Evolutionary conservation across 75 land plant species (phyloP), one percentile per base, ranked within the genome.

Genomic region (Cryptomeria japonica): DNA sequence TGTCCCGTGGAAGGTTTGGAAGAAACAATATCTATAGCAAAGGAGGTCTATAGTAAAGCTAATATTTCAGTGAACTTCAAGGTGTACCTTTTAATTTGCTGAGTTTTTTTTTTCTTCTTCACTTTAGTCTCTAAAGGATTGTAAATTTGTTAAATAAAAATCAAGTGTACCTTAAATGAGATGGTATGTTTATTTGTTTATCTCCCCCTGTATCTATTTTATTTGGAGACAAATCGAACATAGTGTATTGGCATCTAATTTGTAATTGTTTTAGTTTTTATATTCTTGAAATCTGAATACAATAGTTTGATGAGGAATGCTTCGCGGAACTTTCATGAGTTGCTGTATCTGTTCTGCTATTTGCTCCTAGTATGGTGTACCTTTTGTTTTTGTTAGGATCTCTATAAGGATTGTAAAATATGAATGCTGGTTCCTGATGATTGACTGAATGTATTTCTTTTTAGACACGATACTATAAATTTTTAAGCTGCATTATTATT

Each of bases 1-100:
- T 97, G 98, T 85, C 98, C 98, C 38, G 61, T 97, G 78, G 87
- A 76, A 34, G 97, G 98, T 47, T 80, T 97, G 90, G 91, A 89
- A 46, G 68, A 34, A 61, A 90, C 94, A 22, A n/a, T 80, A 16
- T 41, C 86, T 44, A 91, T 72, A 86, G 90, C 94, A 56, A 22
- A 1, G 3, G 86, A 93, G 87, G 91, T 87, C 31, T 97, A 93
- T 83, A 87, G 89, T 79, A 85, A 87, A 36, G 91, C 90, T 19
- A 76, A 88, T 85, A 88, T 72, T 75, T 87, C 92, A 31, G 90
- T 93, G 34, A 93, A 96, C 76, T 97, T 97, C 80, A 93, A 96
- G 98, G 98, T 96, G 49, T 42, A n/a, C n/a, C 13, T 53, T 84
- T 83, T 38, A 77, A 36, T 38, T 80, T 28, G 2, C 42, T 8